phyloP scores from a whole-genome alignment of 371 early-diverging fungal species.

The Chytridiales sp. region DNA sequence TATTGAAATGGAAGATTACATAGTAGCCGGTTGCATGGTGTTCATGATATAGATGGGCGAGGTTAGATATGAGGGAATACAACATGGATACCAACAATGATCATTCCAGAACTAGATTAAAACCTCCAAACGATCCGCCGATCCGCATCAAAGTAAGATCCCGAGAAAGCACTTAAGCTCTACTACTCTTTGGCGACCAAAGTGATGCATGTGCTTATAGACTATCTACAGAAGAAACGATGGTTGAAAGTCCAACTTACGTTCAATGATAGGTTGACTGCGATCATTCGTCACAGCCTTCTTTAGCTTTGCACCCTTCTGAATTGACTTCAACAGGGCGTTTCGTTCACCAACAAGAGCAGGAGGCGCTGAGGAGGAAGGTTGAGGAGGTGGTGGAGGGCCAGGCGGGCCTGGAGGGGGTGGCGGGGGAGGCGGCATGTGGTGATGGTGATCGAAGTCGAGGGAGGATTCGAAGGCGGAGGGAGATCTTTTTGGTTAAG shows the following conservation, averaged over 20 bases:
- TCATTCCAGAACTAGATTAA: conserved; percentile 6
- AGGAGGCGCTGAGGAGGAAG: conserved; percentile 24
- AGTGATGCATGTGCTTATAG: too few species aligned
- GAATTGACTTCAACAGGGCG: conserved; percentile 70
- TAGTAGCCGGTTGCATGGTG: too few species aligned
- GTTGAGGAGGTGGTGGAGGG: conserved; percentile 31
- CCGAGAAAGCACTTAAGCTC: too few species aligned
- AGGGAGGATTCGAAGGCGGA: too few species aligned
- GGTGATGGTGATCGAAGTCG: neutral
- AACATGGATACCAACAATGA: neutral
- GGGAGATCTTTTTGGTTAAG: too few species aligned
- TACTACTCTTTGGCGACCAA: too few species aligned
- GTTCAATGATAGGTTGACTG: conserved; percentile 60
- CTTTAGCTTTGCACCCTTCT: conserved; percentile 71
- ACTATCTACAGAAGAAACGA: too few species aligned
- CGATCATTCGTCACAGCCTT: conserved; percentile 81
- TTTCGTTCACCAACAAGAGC: conserved; percentile 11
- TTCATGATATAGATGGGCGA: neutral
- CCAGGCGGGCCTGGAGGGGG: conserved; percentile 37
- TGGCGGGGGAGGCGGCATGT: conserved; percentile 23
- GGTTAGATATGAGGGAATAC: neutral
- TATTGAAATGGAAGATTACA: too few species aligned
- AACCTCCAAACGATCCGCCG: too few species aligned
- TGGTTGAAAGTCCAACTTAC: too few species aligned
- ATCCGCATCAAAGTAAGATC: too few species aligned